Conservation (phyloP, 2,329 filamentous ascomycete species). For the Fusarium bulbicola region DNA sequence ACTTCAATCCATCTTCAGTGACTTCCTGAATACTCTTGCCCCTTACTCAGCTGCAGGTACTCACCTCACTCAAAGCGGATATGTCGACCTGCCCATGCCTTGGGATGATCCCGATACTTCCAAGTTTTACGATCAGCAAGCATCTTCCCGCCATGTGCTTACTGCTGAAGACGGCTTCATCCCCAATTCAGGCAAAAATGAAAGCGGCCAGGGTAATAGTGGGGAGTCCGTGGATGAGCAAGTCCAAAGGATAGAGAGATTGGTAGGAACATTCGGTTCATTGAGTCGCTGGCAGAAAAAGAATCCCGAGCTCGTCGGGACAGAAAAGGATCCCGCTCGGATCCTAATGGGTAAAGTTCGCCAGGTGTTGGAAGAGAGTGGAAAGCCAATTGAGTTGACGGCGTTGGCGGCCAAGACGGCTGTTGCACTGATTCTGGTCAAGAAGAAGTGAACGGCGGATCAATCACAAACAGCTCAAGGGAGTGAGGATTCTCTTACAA, state of each 20-base stretch:
- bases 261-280: not conserved
- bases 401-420: not conserved
- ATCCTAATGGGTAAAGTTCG: not conserved
- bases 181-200: rapidly evolving
- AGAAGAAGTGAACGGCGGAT: not conserved
- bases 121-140: not conserved
- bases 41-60: not conserved
- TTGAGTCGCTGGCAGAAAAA: constrained; percentile 2
- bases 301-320: not conserved
- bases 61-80: not conserved
- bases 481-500: rapidly evolving
- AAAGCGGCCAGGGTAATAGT: rapidly evolving
- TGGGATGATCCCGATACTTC: not conserved
- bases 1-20: not conserved
- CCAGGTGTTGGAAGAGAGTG: not conserved
- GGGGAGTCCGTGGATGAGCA: rapidly evolving
- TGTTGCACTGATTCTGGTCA: not conserved
- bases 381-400: not conserved
- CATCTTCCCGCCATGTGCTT: not conserved
- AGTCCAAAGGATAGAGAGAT: not conserved
- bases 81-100: not conserved
- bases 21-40: not conserved
- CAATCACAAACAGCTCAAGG: rapidly evolving
- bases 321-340: not conserved
- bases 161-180: not conserved